Base-by-base conservation (phyloP, 768 basidiomycete genomes). In the Pleurotus sapidus region DNA sequence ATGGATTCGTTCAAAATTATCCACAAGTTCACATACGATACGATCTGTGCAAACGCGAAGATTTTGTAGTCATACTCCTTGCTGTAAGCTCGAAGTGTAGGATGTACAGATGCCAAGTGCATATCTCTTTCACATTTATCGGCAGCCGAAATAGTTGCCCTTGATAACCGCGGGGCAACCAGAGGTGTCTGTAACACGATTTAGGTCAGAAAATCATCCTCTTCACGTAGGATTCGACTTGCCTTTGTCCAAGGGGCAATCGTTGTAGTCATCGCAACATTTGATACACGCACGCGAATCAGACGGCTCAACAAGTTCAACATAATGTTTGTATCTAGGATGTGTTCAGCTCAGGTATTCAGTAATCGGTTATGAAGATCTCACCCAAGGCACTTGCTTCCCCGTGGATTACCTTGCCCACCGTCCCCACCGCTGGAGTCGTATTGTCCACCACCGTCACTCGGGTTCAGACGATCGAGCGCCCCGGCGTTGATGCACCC, bases 371-470 rank as follows among this genome's bases (percentile, higher is more conserved):
- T 3, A 17, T 7, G 15, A 7, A 23, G n/a, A 27, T 57, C 64
- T 20, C 45, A 65, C 66, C 69, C 71, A 25, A 70, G 58, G 58
- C 71, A 73, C 42, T 63, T 58, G 24, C 68, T 71, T 8, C 70
- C 71, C 40, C 64, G 59, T 1, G 71, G 70, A 46, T 73, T 72
- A 3, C 71, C 71, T 34, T 58, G 56, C 9, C 70, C 70, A 38
- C 64, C 64, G 3, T 39, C 65, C 7, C 71, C 71, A 12, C 71
- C 71, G 57, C 66, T 67, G 46, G 69, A 70, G 61, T 71, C 70
- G 62, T 72, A 72, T 61, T 72, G 71, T 7, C 71, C 71, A 15
- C 71, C 71, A n/a, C 39, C 59, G 56, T 72, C 71, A 43, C 53
- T 58, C 2, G 69, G 62, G 57, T 70, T 70, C 23, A 72, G 63